Conservation (phyloP, 768 basidiomycete genomes). For the Lentinula boryana region DNA sequence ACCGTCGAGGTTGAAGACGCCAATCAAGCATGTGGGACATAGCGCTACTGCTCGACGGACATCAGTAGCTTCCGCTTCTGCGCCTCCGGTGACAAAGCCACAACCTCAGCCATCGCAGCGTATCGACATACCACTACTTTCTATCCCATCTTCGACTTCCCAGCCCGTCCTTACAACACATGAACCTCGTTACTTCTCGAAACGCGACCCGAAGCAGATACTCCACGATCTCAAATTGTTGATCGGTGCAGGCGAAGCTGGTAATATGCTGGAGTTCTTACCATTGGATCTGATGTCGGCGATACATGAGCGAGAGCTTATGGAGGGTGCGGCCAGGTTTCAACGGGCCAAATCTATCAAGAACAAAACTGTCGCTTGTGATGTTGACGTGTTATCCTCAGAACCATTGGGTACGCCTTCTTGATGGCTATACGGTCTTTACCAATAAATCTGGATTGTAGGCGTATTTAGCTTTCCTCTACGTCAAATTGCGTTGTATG, state of each 20-base stretch:
- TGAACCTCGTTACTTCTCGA: neutral
- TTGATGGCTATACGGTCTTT: neutral
- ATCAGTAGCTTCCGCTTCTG: neutral
- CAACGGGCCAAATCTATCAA: neutral
- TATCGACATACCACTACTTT: neutral
- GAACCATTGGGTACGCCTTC: slow-evolving; percentile 9
- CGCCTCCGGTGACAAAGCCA: neutral
- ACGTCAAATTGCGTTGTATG: slow-evolving; percentile 27
- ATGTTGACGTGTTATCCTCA: slow-evolving; percentile 9
- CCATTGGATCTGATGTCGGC: slow-evolving; percentile 19
- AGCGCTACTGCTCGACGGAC: neutral
- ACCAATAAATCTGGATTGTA: slow-evolving; percentile 5
- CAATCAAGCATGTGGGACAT: neutral
- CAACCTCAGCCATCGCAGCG: neutral
- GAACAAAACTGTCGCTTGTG: neutral
- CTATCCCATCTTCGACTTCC: neutral
- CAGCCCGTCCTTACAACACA: neutral
- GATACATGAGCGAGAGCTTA: slow-evolving; percentile 18
- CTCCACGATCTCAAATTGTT: neutral
- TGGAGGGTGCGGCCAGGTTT: slow-evolving; percentile 16
- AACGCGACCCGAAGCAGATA: slow-evolving; percentile 3
- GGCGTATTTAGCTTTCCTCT: slow-evolving; percentile 31
- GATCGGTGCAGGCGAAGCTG: neutral
- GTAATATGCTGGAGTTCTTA: neutral
- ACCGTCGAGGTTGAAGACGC: neutral